Conservation (phyloP, 352 stramenopile species). For the Pythium brachiatum region DNA sequence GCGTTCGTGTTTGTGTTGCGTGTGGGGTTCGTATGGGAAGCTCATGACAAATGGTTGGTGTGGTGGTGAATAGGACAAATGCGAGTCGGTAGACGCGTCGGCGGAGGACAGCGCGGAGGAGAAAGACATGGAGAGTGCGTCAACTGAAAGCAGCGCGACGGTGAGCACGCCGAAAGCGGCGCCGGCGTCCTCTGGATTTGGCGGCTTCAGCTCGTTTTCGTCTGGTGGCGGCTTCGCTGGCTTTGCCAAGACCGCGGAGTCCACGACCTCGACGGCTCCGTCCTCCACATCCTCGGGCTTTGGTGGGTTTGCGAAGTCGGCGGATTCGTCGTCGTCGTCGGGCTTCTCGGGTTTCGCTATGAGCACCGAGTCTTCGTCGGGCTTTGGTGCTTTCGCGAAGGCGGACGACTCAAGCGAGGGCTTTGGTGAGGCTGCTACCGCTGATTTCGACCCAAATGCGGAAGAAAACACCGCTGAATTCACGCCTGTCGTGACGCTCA, state of each 20-base stretch:
- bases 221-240: slow-evolving; percentile 46
- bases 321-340: not conserved
- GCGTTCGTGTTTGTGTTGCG: not conserved
- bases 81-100: slow-evolving; percentile 17
- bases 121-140: slow-evolving; percentile 13
- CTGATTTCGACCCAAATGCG: slow-evolving; percentile 42
- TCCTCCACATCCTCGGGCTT: slow-evolving; percentile 33
- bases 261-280: slow-evolving; percentile 9
- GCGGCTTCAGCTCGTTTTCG: slow-evolving; percentile 59
- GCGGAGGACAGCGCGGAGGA: slow-evolving; percentile 20
- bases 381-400: slow-evolving; percentile 25
- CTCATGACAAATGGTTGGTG: not conserved
- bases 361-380: slow-evolving; percentile 15
- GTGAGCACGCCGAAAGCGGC: slow-evolving; percentile 18
- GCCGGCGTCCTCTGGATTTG: slow-evolving; percentile 41
- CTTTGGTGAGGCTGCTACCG: slow-evolving; percentile 35
- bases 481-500: slow-evolving; percentile 48
- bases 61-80: slow-evolving; percentile 16
- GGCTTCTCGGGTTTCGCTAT: slow-evolving; percentile 20
- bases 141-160: slow-evolving; percentile 8
- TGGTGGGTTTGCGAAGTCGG: slow-evolving; percentile 13
- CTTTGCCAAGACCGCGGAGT: slow-evolving; percentile 33
- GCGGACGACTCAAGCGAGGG: slow-evolving; percentile 18
- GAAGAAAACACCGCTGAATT: slow-evolving; percentile 34
- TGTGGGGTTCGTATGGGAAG: not conserved